These are phyloP conservation scores for Hanseniaspora uvarum DNA, from an alignment of 1,139 yeast genomes.

Conservation along the genomic window DNA sequence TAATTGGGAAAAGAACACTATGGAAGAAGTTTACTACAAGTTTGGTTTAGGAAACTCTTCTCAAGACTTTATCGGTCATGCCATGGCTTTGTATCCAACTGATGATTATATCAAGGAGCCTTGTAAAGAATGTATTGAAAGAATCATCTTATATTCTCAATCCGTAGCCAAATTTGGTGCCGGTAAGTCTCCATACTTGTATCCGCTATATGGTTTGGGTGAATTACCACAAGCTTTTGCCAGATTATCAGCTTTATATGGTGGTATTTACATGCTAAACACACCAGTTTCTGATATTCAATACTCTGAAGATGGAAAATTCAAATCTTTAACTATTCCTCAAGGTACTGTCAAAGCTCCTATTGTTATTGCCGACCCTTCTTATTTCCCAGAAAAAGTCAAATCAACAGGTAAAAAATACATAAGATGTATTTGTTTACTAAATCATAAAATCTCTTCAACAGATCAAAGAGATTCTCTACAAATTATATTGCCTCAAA, in stretches of 20 bases:
- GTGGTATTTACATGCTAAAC: slow-evolving; percentile 97
- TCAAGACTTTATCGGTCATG: slow-evolving; percentile 93
- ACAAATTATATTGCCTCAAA: slow-evolving; percentile 92
- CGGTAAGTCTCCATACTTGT: slow-evolving; percentile 78
- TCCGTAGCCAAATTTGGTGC: slow-evolving; percentile 84
- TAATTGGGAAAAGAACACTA: slow-evolving; percentile 76
- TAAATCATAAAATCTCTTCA: slow-evolving; percentile 81
- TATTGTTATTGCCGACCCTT: slow-evolving; percentile 93
- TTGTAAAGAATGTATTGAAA: slow-evolving; percentile 83
- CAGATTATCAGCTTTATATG: slow-evolving; percentile 89
- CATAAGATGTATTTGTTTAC: slow-evolving; percentile 86
- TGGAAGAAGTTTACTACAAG: slow-evolving; percentile 82
- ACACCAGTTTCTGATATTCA: slow-evolving; percentile 87
- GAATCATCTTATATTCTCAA: slow-evolving; percentile 74
- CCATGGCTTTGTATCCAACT: slow-evolving; percentile 95
- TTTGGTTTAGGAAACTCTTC: slow-evolving; percentile 91
- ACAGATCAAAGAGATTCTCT: slow-evolving; percentile 79
- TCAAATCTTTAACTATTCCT: slow-evolving; percentile 78
- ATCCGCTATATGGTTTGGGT: slow-evolving; percentile 93
- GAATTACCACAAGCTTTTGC: slow-evolving; percentile 98
- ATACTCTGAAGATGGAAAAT: slow-evolving; percentile 54
- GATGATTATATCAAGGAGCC: slow-evolving; percentile 84
- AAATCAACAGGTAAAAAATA: slow-evolving; percentile 76
- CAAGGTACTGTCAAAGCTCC: slow-evolving; percentile 91
- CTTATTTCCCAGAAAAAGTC: slow-evolving; percentile 89